Percentiles rank a stretch among this genome's conserved stretches.
Conservation (phyloP, 2,329 filamentous ascomycete species). For the Neofusicoccum ribis region DNA sequence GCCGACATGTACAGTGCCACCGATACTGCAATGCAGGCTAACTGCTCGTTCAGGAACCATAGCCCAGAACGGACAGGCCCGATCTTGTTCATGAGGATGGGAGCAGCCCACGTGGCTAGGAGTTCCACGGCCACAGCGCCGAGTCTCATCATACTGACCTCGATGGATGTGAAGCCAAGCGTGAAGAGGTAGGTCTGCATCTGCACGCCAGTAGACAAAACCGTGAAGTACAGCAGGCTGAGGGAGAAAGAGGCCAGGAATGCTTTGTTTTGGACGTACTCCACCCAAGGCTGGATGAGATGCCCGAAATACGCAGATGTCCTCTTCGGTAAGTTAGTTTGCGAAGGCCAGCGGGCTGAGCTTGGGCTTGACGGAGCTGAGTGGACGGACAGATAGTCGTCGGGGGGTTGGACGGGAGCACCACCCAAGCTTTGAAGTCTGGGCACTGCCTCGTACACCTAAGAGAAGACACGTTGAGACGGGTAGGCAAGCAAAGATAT, state of each 20-base stretch:
- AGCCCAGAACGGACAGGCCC: constrained; percentile 63
- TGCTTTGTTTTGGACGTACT: constrained; percentile 46
- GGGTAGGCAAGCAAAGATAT: no score
- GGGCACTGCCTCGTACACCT: constrained; percentile 47
- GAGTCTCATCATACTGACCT: constrained; percentile 57
- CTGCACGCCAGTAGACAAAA: constrained; percentile 50
- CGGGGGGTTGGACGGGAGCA: not conserved
- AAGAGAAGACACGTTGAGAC: no score
- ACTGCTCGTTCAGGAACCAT: constrained; percentile 71
- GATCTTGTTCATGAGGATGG: constrained; percentile 53
- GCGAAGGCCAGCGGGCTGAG: not conserved
- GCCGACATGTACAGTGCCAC: constrained; percentile 22
- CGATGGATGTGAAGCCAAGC: constrained; percentile 51
- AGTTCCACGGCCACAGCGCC: constrained; percentile 59
- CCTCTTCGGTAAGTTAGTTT: not conserved
- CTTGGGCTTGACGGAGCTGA: not conserved
- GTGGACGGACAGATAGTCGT: not conserved
- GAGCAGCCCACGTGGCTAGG: constrained; percentile 61
- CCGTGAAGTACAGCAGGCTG: constrained; percentile 61
- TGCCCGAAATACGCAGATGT: not conserved
- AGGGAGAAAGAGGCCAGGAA: constrained; percentile 63
- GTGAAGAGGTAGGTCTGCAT: constrained; percentile 66
- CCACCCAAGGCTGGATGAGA: not conserved
- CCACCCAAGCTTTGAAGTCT: no score
- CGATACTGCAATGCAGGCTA: constrained; percentile 52